Percentiles rank a stretch among this genome's conserved stretches.
Conservation (phyloP, 1,139 yeast species). For the Hanseniaspora uvarum region DNA sequence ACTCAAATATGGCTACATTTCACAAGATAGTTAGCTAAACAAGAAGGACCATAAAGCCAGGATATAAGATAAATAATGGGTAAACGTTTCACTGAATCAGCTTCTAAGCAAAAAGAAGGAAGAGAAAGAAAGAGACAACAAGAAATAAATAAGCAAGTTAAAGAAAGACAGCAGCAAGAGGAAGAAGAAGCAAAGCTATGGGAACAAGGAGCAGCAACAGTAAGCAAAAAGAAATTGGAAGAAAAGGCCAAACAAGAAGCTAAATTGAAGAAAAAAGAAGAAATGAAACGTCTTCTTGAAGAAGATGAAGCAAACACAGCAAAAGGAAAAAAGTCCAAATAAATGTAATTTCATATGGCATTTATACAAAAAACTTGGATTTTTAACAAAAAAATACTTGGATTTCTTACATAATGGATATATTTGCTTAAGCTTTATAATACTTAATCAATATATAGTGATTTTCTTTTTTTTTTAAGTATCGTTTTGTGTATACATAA, state of each 20-base stretch:
- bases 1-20: background rate
- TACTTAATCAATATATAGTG: background rate
- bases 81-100: slow-evolving; percentile 31
- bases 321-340: slow-evolving; percentile 24
- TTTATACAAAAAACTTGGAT: background rate
- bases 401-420: background rate
- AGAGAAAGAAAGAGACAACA: slow-evolving; percentile 30
- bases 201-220: slow-evolving; percentile 33
- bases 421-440: background rate
- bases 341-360: slow-evolving; percentile 1
- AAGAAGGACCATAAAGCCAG: background rate
- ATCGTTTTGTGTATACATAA: background rate
- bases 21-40: background rate
- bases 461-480: background rate
- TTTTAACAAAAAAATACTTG: too few relatives aligned
- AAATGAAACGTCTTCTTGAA: slow-evolving; percentile 29
- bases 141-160: slow-evolving; percentile 26
- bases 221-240: slow-evolving; percentile 24
- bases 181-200: slow-evolving; percentile 30
- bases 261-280: slow-evolving; percentile 27
- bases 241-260: slow-evolving; percentile 30
- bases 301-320: slow-evolving; percentile 29
- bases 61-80: slow-evolving; percentile 25
- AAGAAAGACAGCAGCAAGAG: slow-evolving; percentile 24
- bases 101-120: slow-evolving; percentile 31